phyloP scores from a whole-genome alignment of 208 protist species.

The Lotmaria passim region DNA sequence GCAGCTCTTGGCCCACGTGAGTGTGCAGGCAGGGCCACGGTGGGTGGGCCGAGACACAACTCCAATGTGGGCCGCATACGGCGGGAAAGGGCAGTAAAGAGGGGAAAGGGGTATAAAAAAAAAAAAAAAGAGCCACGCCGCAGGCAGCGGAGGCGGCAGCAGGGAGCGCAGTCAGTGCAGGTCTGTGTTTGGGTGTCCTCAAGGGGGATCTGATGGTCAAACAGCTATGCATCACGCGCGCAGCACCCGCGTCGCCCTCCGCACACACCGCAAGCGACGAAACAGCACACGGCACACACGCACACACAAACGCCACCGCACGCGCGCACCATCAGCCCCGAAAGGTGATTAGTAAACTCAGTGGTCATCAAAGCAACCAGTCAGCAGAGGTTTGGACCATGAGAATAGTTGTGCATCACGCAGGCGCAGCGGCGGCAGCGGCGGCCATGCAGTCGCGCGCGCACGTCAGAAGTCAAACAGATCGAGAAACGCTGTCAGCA shows the following conservation, averaged over 20 bases:
- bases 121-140: neutral
- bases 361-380: conserved; percentile 5
- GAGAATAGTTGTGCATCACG: conserved; percentile 18
- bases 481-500: conserved; percentile 44
- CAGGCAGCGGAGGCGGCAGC: neutral
- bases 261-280: neutral
- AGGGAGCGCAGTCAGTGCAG: conserved; percentile 11
- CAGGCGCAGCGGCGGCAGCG: conserved; percentile 3
- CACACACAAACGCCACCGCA: conserved; percentile 1
- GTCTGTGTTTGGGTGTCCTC: conserved; percentile 25
- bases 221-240: conserved; percentile 15
- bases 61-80: conserved; percentile 8
- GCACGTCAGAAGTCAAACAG: conserved; percentile 46
- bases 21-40: conserved; percentile 15
- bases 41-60: conserved; percentile 11
- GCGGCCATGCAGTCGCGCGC: neutral
- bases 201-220: conserved; percentile 21
- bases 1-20: conserved; percentile 18
- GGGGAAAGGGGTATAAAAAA: too few relatives aligned
- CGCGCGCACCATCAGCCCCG: conserved; percentile 4
- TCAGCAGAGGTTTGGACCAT: conserved; percentile 14
- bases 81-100: neutral
- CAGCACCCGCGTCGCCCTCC: neutral
- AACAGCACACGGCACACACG: neutral
- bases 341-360: conserved; percentile 18